Base-by-base conservation (phyloP, 495 filamentous ascomycete species). In the Cercophora newfieldiana region DNA sequence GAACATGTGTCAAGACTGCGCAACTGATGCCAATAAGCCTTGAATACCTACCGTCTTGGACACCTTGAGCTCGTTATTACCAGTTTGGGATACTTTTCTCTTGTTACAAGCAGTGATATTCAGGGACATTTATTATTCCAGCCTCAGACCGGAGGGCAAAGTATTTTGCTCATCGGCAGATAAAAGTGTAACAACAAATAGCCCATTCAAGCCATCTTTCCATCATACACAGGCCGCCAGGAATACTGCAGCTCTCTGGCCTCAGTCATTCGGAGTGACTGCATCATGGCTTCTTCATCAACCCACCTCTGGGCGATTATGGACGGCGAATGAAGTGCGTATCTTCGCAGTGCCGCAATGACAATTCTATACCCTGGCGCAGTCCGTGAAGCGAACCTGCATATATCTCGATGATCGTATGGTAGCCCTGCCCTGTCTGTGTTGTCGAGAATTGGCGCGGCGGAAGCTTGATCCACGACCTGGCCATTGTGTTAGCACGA, bases 391-490 rank as follows among this genome's bases (percentile, higher is more conserved):
- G 31, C 22, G 21, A 60, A 60, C 33, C 57, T 60, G 57, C 57
- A 60, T 22, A 60, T 60, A 22, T 31, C 47, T 60, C 57, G 12
- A 60, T 60, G 57, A 31, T 60, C 57, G 47, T 60, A 60, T 48
- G 57, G 57, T 31, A 60, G 57, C 7, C 57, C 57, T 1, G 57
- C 57, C 22, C 57, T 60, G 31, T 60, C 57, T 4, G 57, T 48
- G 31, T 60, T 47, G 57, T 60, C 31, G 57, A 60, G 57, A 47
- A 60, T 47, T 10, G 57, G 57, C 22, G 57, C 57, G 7, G 57
- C 57, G 7, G 57, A 60, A 37, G n/a, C 25, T 47, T 60, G 57
- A 21, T 60, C 57, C 18, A 60, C 57, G 24, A 60, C 57, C 57
- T 60, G 21, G 21, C 24, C 19, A 21, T 37, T 19, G 24, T 6